A percentile compares a stretch with the other conserved stretches of the same genome.
Conservation (phyloP, 768 basidiomycete species). For the Russula brevipes region DNA sequence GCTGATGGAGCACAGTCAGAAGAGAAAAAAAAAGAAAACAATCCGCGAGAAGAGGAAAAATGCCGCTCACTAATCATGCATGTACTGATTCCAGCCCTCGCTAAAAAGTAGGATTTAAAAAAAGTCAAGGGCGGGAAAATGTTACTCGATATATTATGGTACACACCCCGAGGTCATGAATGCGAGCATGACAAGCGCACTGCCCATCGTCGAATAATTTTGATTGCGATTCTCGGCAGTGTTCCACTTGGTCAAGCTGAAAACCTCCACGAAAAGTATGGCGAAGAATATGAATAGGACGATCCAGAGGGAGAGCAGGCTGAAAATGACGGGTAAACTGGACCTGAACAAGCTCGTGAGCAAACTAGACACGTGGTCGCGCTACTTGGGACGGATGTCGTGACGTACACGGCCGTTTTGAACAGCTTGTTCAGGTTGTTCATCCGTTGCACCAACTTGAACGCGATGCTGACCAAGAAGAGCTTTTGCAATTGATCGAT, state of each 20-base stretch:
- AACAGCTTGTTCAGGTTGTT: slow-evolving; percentile 90
- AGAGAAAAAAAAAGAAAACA: no score
- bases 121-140: slow-evolving; percentile 2
- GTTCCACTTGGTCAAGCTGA: slow-evolving; percentile 84
- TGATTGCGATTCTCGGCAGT: slow-evolving; percentile 58
- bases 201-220: slow-evolving; percentile 78
- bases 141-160: slow-evolving; percentile 6
- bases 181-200: slow-evolving; percentile 80
- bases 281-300: slow-evolving; percentile 88
- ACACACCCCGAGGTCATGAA: slow-evolving; percentile 91
- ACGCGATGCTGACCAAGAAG: slow-evolving; percentile 87
- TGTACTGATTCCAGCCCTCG: slow-evolving; percentile 95
- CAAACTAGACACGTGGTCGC: background rate
- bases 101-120: slow-evolving; percentile 36
- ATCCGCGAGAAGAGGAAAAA: background rate
- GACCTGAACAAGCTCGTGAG: slow-evolving; percentile 44
- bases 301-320: slow-evolving; percentile 82
- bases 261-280: slow-evolving; percentile 84
- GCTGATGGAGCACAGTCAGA: slow-evolving; percentile 39
- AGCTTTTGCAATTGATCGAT: slow-evolving; percentile 76
- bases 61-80: slow-evolving; percentile 84
- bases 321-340: slow-evolving; percentile 80
- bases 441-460: slow-evolving; percentile 89
- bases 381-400: background rate
- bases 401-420: slow-evolving; percentile 89